Evolutionary conservation across 202 grass and related monocot genomes (phyloP), one percentile per base, ranked within the genome.

Genomic region (Dendrocalamus latiflorus): DNA sequence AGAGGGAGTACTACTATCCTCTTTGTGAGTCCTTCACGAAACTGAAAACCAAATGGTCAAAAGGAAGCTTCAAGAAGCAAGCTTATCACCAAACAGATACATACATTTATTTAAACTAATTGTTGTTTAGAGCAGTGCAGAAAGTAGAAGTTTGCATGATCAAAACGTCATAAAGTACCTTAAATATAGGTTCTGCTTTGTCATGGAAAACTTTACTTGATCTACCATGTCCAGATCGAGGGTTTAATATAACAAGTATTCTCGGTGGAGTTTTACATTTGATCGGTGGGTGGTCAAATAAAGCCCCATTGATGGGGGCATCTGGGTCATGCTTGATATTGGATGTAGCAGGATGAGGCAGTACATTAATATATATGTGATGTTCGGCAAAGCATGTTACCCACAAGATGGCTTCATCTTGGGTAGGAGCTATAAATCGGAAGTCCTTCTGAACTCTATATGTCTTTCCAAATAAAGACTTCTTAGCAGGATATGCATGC

Each of bases 221-320:
- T 82, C 96, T 86, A 50, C 93, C 96, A 76, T 95, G 96, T 48
- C 96, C 96, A 81, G 93, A 98, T 55, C 87, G 92, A 86, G 96
- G 96, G 81, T 98, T 98, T 81, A 98, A 57, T 90, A 98, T 95
- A 42, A 98, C 93, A 91, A 98, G 93, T 75, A 95, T 88, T 71
- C 87, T 91, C 8, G 73, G 91, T 24, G 85, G 83, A 77, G 89
- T 87, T 91, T 85, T 95, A 86, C 83, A 88, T 86, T 93, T 98
- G 79, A 98, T 95, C 17, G 83, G 83, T 71, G 91, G 87, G 68
- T 91, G 74, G 83, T 95, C 87, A 74, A 93, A 93, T 70, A 90
- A 81, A 81, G 81, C 80, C 36, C 89, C 90, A 73, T 77, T 84
- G 70, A 85, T 26, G 28, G 88, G 56, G 59, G 72, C 69, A 36